Percentiles rank a stretch among this genome's conserved stretches.
Conservation (phyloP, 139 green algal species). For the Astrephomene gubernaculifera region DNA sequence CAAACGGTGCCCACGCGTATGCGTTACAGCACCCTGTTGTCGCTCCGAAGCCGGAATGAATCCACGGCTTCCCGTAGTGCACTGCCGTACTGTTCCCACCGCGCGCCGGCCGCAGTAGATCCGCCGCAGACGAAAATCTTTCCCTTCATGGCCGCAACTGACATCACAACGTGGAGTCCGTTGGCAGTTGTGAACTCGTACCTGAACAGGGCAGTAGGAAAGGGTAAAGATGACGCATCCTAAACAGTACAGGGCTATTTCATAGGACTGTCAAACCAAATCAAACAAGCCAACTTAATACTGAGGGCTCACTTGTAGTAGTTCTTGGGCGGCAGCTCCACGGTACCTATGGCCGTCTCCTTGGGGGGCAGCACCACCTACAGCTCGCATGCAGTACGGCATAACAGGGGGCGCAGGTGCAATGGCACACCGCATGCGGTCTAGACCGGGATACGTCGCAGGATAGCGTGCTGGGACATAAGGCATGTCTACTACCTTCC, state of each 20-base stretch:
- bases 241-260: no score
- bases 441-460: no score
- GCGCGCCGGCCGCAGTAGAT: neutral
- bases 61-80: neutral
- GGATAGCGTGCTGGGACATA: no score
- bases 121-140: conserved; percentile 46
- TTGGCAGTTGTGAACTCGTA: conserved; percentile 53
- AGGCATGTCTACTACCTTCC: no score
- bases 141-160: conserved; percentile 47
- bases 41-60: conserved; percentile 25
- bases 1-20: no score
- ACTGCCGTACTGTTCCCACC: conserved; percentile 13
- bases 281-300: no score
- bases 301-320: conserved; percentile 47
- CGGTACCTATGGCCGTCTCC: conserved; percentile 5
- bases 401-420: no score
- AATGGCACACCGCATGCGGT: no score
- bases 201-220: conserved; percentile 22
- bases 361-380: conserved; percentile 28
- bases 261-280: no score
- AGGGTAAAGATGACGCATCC: no score
- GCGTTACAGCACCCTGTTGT: neutral
- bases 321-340: conserved; percentile 40
- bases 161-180: conserved; percentile 52
- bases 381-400: no score